These are phyloP conservation scores for Leishmania mexicana DNA, from an alignment of 208 protist genomes.

Conservation along the genomic window DNA sequence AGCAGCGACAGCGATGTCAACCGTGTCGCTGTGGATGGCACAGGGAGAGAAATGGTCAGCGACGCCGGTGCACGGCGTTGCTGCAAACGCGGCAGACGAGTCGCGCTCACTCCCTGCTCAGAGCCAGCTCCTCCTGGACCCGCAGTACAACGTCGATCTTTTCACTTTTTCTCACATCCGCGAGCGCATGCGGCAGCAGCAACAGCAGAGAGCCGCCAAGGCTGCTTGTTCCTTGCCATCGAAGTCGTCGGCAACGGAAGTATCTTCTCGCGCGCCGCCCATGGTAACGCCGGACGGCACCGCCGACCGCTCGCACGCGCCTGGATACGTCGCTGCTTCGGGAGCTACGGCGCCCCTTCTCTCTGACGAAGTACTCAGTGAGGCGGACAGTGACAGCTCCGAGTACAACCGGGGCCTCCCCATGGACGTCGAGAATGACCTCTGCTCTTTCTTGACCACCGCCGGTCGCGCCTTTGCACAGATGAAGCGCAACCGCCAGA, in stretches of 20 bases:
- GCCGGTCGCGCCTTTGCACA: constrained; percentile 22
- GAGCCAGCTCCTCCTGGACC: constrained; percentile 32
- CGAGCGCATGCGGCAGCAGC: constrained; percentile 20
- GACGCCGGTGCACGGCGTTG: not conserved
- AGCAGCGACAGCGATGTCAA: not conserved
- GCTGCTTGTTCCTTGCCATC: not conserved
- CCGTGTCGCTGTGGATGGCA: not conserved
- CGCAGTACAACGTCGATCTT: constrained; percentile 43
- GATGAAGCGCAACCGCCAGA: constrained; percentile 15
- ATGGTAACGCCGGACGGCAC: not conserved
- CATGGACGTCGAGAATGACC: constrained; percentile 4
- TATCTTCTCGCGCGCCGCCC: not conserved
- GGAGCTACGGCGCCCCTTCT: not conserved
- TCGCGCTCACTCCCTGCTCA: constrained; percentile 18
- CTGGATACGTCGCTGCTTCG: not conserved
- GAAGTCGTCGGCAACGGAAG: not conserved
- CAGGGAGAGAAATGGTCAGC: not conserved
- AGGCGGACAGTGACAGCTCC: not conserved
- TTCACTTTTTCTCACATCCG: constrained; percentile 32
- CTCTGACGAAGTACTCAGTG: not conserved
- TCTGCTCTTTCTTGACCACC: constrained; percentile 23
- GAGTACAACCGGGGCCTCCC: not conserved
- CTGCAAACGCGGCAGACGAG: not conserved
- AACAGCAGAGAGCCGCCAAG: constrained; percentile 1
- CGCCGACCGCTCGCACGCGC: too few species aligned